phyloP scores from a whole-genome alignment of 1,284 basidiomycete species.

The Lentinula novae-zelandiae region DNA sequence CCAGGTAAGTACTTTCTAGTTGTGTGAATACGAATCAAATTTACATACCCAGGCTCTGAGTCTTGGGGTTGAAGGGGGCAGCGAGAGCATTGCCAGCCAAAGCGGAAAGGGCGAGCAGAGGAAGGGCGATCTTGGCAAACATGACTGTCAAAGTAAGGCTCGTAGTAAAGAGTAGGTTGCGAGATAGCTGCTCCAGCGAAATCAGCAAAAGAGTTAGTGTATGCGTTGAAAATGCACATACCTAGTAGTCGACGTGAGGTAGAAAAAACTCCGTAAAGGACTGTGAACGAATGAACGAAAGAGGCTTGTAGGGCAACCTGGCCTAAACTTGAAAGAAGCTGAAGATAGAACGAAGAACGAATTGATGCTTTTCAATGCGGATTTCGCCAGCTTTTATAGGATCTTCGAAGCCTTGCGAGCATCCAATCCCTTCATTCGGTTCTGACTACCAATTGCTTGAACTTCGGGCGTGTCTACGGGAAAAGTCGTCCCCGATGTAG shows the following conservation, averaged over 20 bases:
- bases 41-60: constrained; percentile 1
- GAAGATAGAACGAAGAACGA: constrained; percentile 5
- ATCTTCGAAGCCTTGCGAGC: not conserved
- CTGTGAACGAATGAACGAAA: constrained; percentile 3
- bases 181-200: not conserved
- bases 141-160: constrained; percentile 5
- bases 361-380: not conserved
- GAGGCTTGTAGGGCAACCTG: constrained; percentile 6
- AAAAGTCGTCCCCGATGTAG: not conserved
- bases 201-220: not conserved
- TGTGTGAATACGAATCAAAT: not conserved
- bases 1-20: not conserved
- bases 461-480: not conserved
- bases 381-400: not conserved
- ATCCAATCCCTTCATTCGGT: not conserved
- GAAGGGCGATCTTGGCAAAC: constrained; percentile 9
- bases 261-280: not conserved
- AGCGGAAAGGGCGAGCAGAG: constrained; percentile 6
- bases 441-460: not conserved
- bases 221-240: no score
- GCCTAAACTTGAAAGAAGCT: constrained; percentile 4
- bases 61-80: constrained; percentile 5
- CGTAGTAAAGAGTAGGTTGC: not conserved
- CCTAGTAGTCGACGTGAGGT: not conserved
- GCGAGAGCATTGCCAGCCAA: constrained; percentile 3